Base-by-base conservation (phyloP, 495 filamentous ascomycete genomes). In the Chlorociboria aeruginascens region DNA sequence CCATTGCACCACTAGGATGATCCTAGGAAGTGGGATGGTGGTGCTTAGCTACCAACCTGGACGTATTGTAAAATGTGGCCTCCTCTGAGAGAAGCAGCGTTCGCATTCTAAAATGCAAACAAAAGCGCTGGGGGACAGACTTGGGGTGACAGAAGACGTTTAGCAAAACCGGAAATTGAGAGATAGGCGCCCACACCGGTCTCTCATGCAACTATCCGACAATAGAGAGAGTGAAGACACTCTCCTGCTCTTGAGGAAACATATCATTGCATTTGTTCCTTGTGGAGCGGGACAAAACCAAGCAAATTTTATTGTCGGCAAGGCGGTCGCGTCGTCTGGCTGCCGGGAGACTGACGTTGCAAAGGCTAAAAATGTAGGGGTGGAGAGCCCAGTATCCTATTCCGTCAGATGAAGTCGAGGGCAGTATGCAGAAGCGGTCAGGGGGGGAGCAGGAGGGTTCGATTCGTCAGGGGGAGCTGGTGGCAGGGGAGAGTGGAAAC, bases 251-350 rank as follows among this genome's bases (percentile, higher is more conserved):
- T 53, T 40, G 50, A 33, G 48, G n/a, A 32, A 25, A 44, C 37
- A 34, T 50, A 43, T 57, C 54, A 57, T 57, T 50, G 54, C 54
- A 52, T 53, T 40, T 43, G 31, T n/a, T 41, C 9, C 16, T 32
- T 13, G 29, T 43, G 31, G 33, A 16, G 39, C 10, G 31, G 28
- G 42, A 3, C n/a, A 44, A 31, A 16, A 34, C 9, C 13, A 33
- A 31, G 11, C 20, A 44, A 31, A 16, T 32, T 12, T 13, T 43
- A 28, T 51, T 44, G 28, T 42, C 13, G 34, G 33, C 20, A 30
- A 46, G 49, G 53, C 49, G 49, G 45, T 46, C 49, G 43, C 40
- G 44, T n/a, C 10, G 32, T 3, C n/a, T 41, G 53, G 45, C 32
- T 42, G 38, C 13, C 39, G 36, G 32, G 46, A 14, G 34, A 40